These are phyloP conservation scores for Diaporthe nobilis DNA, from an alignment of 2,329 filamentous ascomycete genomes.

Conservation along the genomic window DNA sequence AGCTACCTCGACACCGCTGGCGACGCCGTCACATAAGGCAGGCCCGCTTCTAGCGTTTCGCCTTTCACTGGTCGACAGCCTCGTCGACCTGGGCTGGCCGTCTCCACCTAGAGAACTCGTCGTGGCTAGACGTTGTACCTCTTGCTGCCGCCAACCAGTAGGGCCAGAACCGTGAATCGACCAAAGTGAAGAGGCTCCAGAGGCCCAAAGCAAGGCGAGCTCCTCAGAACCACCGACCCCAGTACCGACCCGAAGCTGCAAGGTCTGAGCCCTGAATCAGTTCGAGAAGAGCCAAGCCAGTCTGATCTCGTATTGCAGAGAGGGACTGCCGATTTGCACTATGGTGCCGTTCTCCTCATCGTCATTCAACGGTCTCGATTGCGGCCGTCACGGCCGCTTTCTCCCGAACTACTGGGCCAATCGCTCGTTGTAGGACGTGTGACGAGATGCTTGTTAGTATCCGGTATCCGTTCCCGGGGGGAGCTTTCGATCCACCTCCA, in stretches of 20 bases:
- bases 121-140: not conserved
- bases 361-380: not conserved
- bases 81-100: not conserved
- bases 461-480: constrained; percentile 3
- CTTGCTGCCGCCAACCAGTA: not conserved
- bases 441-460: not conserved
- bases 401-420: not conserved
- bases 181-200: not conserved
- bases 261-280: not conserved
- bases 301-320: not conserved
- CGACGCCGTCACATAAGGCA: not conserved
- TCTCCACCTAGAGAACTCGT: not conserved
- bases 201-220: constrained; percentile 8
- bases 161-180: not conserved
- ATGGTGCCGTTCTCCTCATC: not conserved
- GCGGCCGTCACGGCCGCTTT: not conserved
- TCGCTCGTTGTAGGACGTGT: not conserved
- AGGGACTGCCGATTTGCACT: not conserved
- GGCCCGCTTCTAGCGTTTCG: not conserved
- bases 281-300: not conserved
- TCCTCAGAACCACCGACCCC: not conserved
- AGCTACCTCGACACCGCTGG: constrained; percentile 5
- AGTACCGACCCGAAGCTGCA: not conserved
- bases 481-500: not conserved
- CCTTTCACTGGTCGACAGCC: not conserved